Conservation (phyloP, 345 rosid genomes). For the Salix koriyanagi region DNA sequence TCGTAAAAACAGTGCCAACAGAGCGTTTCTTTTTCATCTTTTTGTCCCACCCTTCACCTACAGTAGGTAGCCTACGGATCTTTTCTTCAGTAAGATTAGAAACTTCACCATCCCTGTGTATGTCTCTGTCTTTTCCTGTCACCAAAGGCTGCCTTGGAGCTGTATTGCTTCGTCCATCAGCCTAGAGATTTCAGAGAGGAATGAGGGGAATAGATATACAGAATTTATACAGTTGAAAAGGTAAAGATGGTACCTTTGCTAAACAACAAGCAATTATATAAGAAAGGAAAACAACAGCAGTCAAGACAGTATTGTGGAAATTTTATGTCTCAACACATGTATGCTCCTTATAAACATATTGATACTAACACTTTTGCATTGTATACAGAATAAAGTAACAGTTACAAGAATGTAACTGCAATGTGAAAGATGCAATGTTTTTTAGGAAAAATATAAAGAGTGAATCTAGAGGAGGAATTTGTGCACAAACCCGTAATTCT, state of each 20-base stretch:
- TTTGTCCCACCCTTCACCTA: slow-evolving; percentile 62
- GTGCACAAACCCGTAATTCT: slow-evolving; percentile 47
- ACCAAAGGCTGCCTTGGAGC: slow-evolving; percentile 32
- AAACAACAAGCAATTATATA: neutral
- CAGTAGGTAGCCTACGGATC: slow-evolving; percentile 44
- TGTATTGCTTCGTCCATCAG: slow-evolving; percentile 36
- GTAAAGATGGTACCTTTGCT: neutral
- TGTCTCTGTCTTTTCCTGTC: slow-evolving; percentile 45
- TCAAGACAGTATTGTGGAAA: neutral
- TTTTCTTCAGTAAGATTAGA: slow-evolving; percentile 48
- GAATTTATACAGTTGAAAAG: neutral
- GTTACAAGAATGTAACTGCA: neutral
- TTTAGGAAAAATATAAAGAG: neutral
- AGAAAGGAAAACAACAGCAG: neutral
- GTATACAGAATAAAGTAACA: neutral
- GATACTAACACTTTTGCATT: neutral
- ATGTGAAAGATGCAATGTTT: neutral
- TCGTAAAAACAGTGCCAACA: slow-evolving; percentile 34
- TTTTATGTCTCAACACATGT: neutral
- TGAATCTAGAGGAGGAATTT: neutral
- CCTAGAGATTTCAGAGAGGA: slow-evolving; percentile 23
- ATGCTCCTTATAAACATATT: neutral
- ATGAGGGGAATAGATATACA: neutral
- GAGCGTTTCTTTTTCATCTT: slow-evolving; percentile 56
- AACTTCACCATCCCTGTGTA: slow-evolving; percentile 38